phyloP scores from a whole-genome alignment of 2,329 filamentous ascomycete species.

The Zymoseptoria crescenta region DNA sequence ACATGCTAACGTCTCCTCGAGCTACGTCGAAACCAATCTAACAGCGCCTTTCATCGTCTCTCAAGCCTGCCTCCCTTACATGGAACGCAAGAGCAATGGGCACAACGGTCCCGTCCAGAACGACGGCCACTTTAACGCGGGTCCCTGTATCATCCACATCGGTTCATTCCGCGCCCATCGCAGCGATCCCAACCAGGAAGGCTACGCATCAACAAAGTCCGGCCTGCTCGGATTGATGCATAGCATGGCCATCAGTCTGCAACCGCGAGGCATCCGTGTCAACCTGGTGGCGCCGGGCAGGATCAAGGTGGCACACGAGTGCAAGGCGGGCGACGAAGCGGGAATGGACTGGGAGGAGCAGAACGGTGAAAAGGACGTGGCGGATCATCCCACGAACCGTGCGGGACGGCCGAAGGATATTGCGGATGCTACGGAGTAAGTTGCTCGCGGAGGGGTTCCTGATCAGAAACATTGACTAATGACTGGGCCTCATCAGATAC shows the following conservation, averaged over 20 bases:
- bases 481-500: conserved; percentile 7
- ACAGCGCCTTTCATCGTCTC: conserved; percentile 28
- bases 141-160: conserved; percentile 38
- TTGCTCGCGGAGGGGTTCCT: not conserved
- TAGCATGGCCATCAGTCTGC: conserved; percentile 41
- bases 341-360: conserved; percentile 36
- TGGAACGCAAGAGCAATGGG: conserved; percentile 14
- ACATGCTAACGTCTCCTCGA: conserved; percentile 5
- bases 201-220: conserved; percentile 43
- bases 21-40: conserved; percentile 33
- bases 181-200: conserved; percentile 42
- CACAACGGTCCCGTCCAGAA: conserved; percentile 10
- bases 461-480: not conserved
- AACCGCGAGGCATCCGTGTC: conserved; percentile 35
- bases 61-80: conserved; percentile 26
- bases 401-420: conserved; percentile 44
- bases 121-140: conserved; percentile 8
- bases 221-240: conserved; percentile 43
- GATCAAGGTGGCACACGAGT: conserved; percentile 42
- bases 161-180: conserved; percentile 43
- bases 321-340: conserved; percentile 34
- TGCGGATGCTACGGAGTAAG: conserved; percentile 32
- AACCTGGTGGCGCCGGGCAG: conserved; percentile 45
- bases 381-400: conserved; percentile 43
- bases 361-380: conserved; percentile 34